Base-by-base conservation (phyloP, 768 basidiomycete genomes). In the Suillus subluteus region DNA sequence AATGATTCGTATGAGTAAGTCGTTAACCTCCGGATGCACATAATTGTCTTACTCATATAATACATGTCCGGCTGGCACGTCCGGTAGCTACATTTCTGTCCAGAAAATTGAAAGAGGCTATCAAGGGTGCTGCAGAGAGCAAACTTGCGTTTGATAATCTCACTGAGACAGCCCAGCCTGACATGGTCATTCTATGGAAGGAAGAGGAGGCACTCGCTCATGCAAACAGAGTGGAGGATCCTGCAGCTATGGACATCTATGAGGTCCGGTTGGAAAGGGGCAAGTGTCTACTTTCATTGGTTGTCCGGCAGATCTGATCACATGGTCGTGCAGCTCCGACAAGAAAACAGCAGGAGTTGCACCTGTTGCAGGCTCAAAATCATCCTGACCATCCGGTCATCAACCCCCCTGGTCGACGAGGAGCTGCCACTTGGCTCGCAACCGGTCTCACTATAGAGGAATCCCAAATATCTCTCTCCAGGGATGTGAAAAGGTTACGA, bases 1-100 rank as follows among this genome's bases (percentile, higher is more conserved):
- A 61, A 43, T 70, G 50, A 43, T 72, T 6, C 40, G 54, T 2
- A 73, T 74, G n/a, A 38, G 65, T 66, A 9, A 66, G 65, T 37
- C 23, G 1, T 7, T 16, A 0, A 21, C 54, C 26, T 4, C 54
- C 54, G 18, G 54, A 32, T 32, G 18, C 16, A 35, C 4, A 55
- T 7, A 35, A 55, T 55, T 7, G 32, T 55, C 30, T 9, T 8
- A 35, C 32, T 55, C 30, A 4, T 54, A 48, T 23, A 37, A 43
- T 30, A 1, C 6, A 48, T 32, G 37, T 23, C 23, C 6, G n/a
- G 48, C 32, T 55, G 18, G 40, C 16, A 1, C 21, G 23, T 23
- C 40, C 38, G 15, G 62, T 15, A 55, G 38, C 50, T 4, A 54
- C 18, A 50, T 40, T 37, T 52, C 38, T 56, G 2, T 40, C n/a